Base-by-base conservation (phyloP, 352 stramenopile genomes). In the Globisporangium iwayamae region DNA sequence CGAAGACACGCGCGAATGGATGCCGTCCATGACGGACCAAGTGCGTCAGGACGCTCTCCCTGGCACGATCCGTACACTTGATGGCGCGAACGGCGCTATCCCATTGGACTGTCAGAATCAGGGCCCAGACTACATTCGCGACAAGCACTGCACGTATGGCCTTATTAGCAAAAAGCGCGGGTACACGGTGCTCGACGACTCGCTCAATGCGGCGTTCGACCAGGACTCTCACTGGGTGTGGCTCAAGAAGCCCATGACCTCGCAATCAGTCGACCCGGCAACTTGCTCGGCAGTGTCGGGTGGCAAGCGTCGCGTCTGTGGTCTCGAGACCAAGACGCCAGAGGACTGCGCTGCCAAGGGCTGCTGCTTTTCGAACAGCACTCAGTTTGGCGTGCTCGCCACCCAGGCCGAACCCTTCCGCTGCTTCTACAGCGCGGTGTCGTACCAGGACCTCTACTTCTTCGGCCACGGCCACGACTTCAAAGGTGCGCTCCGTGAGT, bases 381-480 rank as follows among this genome's bases (percentile, higher is more conserved):
- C 64, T n/a, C 22, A 65, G 3, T 22, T 60, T 5, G 48, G 51
- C 0, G 62, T 16, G 11, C 57, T n/a, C n/a, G n/a, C 46, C 4
- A 63, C 34, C 28, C 25, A 43, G 14, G 34, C 41, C 22, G 56
- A 69, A 3, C 65, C 60, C 4, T 75, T 75, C 53, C 53, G 34
- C 3, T 78, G 71, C 69, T 78, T 68, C 68, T 78, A 78, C 54
- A 70, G 67, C 54, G 18, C 56, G 8, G 41, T 39, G 6, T 72
- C 68, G 32, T 78, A 75, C 55, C 65, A 76, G 36, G 77, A 85
- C 55, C 56, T 82, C 30, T 85, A 85, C 60, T 68, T 85, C n/a
- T 74, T 85, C 38, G 72, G 64, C 4, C 73, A 85, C 60, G 77
- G 77, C 11, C 70, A 70, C 32, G 59, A 81, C 34, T 85, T 68